Percentiles rank a stretch among this genome's conserved stretches.
phyloP scores from a whole-genome alignment of 805 yeast genomes.

The Candida silvatica region DNA sequence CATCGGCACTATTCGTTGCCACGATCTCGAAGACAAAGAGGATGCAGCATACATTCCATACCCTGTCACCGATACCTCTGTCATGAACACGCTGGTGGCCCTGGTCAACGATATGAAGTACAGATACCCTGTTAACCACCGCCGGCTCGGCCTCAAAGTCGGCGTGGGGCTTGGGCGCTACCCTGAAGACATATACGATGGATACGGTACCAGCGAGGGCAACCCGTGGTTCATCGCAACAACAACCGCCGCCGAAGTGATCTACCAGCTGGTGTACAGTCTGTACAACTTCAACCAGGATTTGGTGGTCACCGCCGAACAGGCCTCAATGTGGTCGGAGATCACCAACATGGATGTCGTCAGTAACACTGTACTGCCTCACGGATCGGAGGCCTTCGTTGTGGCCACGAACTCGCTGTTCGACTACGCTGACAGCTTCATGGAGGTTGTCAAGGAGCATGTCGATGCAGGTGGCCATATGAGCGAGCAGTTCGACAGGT shows the following conservation, averaged over 20 bases:
- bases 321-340: constrained; percentile 11
- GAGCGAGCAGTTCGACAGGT: constrained; percentile 83
- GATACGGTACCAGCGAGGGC: constrained; percentile 62
- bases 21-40: constrained; percentile 27
- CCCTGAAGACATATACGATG: constrained; percentile 88
- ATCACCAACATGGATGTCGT: constrained; percentile 15
- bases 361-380: constrained; percentile 20
- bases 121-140: constrained; percentile 71
- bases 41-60: constrained; percentile 45
- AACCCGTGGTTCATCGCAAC: constrained; percentile 92
- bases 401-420: constrained; percentile 38
- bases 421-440: constrained; percentile 58
- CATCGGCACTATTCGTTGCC: constrained; percentile 37
- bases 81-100: constrained; percentile 55
- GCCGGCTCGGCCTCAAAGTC: constrained; percentile 25
- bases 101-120: constrained; percentile 61
- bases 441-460: constrained; percentile 50
- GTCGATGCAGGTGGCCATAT: constrained; percentile 60
- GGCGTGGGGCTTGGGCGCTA: constrained; percentile 69
- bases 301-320: constrained; percentile 26
- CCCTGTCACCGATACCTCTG: constrained; percentile 46
- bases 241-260: constrained; percentile 55
- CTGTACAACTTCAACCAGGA: constrained; percentile 31
- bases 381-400: constrained; percentile 34
- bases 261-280: constrained; percentile 46